Percentiles rank a stretch among this genome's conserved stretches.
These are phyloP conservation scores for Scolecobasidium constrictum DNA, from an alignment of 2,329 filamentous ascomycete genomes.

Conservation along the genomic window DNA sequence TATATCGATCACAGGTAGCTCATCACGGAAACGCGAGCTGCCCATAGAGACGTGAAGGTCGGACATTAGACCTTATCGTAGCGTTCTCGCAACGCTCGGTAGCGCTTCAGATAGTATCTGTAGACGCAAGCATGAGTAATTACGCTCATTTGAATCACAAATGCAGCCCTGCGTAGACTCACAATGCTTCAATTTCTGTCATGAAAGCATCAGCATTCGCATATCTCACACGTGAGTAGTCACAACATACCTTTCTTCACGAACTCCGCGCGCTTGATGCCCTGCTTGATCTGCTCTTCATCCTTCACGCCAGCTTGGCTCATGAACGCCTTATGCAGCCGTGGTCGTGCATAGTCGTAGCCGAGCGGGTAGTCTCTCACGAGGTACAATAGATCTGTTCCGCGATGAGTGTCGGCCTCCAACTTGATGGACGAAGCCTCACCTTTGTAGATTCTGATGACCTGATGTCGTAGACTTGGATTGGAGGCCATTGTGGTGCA, in stretches of 20 bases:
- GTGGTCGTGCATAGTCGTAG: slow-evolving; percentile 67
- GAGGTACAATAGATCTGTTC: slow-evolving; percentile 67
- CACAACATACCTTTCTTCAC: slow-evolving; percentile 70
- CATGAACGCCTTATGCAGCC: slow-evolving; percentile 77
- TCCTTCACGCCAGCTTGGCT: slow-evolving; percentile 60
- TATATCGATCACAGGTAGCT: no score
- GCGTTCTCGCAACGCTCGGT: slow-evolving; percentile 71
- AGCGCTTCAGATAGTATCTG: slow-evolving; percentile 87
- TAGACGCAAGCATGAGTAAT: slow-evolving; percentile 6
- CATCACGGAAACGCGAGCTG: no score
- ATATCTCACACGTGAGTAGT: no score
- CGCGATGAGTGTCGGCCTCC: not conserved
- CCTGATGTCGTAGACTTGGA: slow-evolving; percentile 57
- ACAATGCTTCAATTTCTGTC: slow-evolving; percentile 84
- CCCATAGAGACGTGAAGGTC: slow-evolving; percentile 6
- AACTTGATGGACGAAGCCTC: slow-evolving; percentile 5
- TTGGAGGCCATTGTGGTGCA: no score
- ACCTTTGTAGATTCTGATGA: slow-evolving; percentile 87
- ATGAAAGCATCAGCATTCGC: no score
- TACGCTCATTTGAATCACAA: not conserved
- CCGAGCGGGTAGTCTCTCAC: slow-evolving; percentile 82
- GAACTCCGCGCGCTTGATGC: slow-evolving; percentile 69
- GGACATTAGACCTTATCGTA: slow-evolving; percentile 43
- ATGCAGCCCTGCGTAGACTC: slow-evolving; percentile 35
- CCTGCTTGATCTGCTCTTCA: slow-evolving; percentile 63